Conservation (phyloP, 2,329 filamentous ascomycete genomes). For the Lasiodiplodia gonubiensis region DNA sequence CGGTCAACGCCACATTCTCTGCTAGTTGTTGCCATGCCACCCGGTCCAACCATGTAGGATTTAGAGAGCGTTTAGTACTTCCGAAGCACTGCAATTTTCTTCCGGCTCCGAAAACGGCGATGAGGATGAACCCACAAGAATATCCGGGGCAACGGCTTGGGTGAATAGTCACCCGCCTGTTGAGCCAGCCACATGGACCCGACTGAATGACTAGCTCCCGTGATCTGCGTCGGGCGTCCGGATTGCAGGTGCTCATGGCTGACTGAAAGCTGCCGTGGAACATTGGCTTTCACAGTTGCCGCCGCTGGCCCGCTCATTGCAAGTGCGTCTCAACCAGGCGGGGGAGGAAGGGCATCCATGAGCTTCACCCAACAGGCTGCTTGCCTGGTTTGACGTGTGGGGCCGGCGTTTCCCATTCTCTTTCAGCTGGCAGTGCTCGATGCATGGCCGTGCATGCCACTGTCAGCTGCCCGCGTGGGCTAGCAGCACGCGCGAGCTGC, state of each 20-base stretch:
- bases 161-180: background rate
- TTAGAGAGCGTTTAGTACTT: background rate
- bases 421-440: background rate
- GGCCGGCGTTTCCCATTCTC: background rate
- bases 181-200: constrained; percentile 20
- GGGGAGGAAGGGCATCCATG: background rate
- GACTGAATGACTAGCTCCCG: constrained; percentile 19
- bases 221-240: constrained; percentile 21
- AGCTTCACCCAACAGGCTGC: background rate
- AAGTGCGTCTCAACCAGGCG: background rate
- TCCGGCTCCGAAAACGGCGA: background rate
- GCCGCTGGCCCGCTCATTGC: background rate
- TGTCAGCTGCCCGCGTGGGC: constrained; percentile 14
- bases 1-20: background rate
- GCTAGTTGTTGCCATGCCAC: background rate
- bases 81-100: background rate
- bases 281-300: constrained; percentile 21
- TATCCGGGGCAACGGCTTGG: background rate
- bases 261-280: constrained; percentile 15
- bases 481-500: constrained; percentile 9
- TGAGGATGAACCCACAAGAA: background rate
- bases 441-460: constrained; percentile 10
- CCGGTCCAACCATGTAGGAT: background rate
- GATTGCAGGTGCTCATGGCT: constrained; percentile 3
- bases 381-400: background rate